phyloP scores from a whole-genome alignment of 1,284 basidiomycete species.

The Puccinia horiana region DNA sequence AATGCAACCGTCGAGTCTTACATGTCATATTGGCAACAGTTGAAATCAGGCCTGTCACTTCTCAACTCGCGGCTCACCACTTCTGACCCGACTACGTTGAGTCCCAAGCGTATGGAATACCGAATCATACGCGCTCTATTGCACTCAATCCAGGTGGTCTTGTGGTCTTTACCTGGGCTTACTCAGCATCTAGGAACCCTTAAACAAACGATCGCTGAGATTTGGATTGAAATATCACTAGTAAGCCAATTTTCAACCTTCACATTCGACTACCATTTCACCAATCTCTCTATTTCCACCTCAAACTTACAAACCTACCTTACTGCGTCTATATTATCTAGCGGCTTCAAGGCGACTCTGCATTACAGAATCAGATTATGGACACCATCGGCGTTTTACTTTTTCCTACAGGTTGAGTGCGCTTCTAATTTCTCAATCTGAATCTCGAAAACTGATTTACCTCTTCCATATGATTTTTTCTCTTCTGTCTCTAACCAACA shows the following conservation, averaged over 20 bases:
- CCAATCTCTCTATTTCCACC: background rate
- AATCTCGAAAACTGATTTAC: background rate
- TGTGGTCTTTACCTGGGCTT: slow-evolving; percentile 45
- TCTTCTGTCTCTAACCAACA: slow-evolving; percentile 13
- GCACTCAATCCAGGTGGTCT: slow-evolving; percentile 44
- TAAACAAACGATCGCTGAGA: slow-evolving; percentile 41
- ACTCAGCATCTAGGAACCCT: slow-evolving; percentile 38
- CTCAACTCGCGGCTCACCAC: slow-evolving; percentile 21
- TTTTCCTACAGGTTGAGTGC: slow-evolving; percentile 41
- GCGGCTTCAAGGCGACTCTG: slow-evolving; percentile 41
- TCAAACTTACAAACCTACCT: background rate
- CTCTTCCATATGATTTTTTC: background rate
- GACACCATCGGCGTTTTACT: slow-evolving; percentile 46
- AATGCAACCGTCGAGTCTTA: slow-evolving; percentile 49
- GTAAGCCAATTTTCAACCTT: background rate
- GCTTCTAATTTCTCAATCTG: background rate
- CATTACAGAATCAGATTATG: slow-evolving; percentile 45
- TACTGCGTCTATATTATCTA: background rate
- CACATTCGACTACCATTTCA: background rate
- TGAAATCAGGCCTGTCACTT: slow-evolving; percentile 37
- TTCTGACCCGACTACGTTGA: background rate
- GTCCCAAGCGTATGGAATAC: slow-evolving; percentile 15
- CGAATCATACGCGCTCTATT: slow-evolving; percentile 42
- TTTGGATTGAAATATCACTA: slow-evolving; percentile 46
- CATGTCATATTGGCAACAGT: slow-evolving; percentile 49